These are phyloP conservation scores for Trichoderma sp. DNA, from an alignment of 2,329 filamentous ascomycete genomes.

Conservation along the genomic window DNA sequence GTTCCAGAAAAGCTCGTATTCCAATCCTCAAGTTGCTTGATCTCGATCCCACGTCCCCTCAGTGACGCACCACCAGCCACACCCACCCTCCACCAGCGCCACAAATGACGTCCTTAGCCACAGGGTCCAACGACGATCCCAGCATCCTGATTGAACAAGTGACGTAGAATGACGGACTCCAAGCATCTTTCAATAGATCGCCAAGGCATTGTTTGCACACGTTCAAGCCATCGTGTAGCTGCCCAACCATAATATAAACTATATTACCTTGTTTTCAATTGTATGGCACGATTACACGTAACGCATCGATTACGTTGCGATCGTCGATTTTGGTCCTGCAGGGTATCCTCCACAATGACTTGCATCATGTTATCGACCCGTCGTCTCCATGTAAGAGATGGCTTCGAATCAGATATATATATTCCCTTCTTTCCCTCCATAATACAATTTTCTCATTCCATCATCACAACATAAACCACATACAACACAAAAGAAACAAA, in stretches of 20 bases:
- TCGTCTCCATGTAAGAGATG: background rate
- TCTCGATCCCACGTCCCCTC: background rate
- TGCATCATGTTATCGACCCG: background rate
- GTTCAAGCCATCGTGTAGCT: background rate
- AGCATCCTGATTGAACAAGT: background rate
- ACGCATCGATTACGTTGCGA: background rate
- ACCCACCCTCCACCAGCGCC: background rate
- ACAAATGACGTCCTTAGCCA: conserved; percentile 22
- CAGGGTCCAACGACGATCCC: conserved; percentile 1
- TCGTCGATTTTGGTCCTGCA: background rate
- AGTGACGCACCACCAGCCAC: conserved; percentile 15
- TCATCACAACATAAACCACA: background rate
- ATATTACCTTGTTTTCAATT: background rate
- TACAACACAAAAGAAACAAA: background rate
- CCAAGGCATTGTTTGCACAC: background rate
- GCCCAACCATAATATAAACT: background rate
- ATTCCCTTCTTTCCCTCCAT: background rate
- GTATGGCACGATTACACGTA: background rate
- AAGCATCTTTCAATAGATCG: conserved; percentile 1
- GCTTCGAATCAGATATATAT: background rate
- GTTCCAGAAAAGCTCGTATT: background rate
- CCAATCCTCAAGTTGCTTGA: background rate
- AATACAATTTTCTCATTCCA: background rate
- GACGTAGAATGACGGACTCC: conserved; percentile 3
- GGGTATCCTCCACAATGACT: background rate